Evolutionary conservation across 345 rosid species (phyloP), one percentile per base, ranked within the genome.

Genomic region (Citrus inodora): DNA sequence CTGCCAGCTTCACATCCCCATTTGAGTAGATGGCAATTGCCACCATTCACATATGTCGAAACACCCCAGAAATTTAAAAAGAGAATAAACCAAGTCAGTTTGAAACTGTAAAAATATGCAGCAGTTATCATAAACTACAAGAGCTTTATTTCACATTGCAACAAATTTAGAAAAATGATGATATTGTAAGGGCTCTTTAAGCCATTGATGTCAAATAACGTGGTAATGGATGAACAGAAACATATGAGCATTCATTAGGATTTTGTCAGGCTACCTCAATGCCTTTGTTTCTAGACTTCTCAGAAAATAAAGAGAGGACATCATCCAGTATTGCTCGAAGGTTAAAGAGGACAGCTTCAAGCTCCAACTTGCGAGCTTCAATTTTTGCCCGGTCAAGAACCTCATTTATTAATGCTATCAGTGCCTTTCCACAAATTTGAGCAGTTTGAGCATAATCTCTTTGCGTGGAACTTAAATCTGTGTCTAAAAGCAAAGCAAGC

Each of bases 311-410:
- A 79, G 97, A 96, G 71, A 96, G 97, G 70, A 94, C 99, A 83
- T 96, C 99, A 89, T 96, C 99, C 68, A 96, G 69, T 84, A 96
- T 91, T 28, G 97, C 84, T 35, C 98, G 91, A 62, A 89, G 83
- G 81, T 90, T 89, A 22, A 96, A 94, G 56, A 94, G 92, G 70
- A 96, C 97, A 59, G 87, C 85, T 83, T 96, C 99, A 63, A 96
- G 83, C 78, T 94, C 99, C 71, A 96, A 84, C 85, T 90, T 96
- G 56, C 98, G 92, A 25, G 99, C 97, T 90, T 96, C 99, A 71
- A 96, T 94, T 85, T 96, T 96, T 64, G 98, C 99, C 30, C 97
- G 92, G 85, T 96, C 99, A 76, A 96, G 98, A 88, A 96, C 97
- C 86, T 94, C 98, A 76, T 96, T 96, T 83, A 96, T 96, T 75